These are phyloP conservation scores for Arachnomyces sp. DNA, from an alignment of 2,329 filamentous ascomycete species.

Conservation along the genomic window DNA sequence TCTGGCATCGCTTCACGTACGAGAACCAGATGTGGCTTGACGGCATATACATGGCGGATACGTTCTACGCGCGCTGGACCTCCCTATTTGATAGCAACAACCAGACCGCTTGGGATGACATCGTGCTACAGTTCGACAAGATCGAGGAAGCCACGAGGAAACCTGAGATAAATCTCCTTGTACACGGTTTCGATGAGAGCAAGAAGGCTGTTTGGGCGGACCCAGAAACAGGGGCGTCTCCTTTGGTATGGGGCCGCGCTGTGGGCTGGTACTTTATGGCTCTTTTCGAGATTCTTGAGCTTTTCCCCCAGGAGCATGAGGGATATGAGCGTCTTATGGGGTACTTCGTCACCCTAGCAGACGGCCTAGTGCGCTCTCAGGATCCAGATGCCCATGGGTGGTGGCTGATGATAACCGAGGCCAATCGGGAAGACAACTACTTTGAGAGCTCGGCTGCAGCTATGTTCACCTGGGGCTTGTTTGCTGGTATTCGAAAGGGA, in stretches of 20 bases:
- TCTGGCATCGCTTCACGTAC: no score
- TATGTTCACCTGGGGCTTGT: slow-evolving; percentile 49
- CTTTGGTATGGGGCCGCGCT: slow-evolving; percentile 46
- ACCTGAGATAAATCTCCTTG: slow-evolving; percentile 42
- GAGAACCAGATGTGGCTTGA: no score
- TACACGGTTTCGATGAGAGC: slow-evolving; percentile 48
- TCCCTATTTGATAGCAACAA: no score
- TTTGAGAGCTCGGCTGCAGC: slow-evolving; percentile 52
- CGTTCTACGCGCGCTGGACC: no score
- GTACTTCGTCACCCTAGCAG: slow-evolving; percentile 36
- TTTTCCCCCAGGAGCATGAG: slow-evolving; percentile 33
- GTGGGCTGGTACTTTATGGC: slow-evolving; percentile 49
- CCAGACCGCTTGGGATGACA: no score
- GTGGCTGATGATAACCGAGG: slow-evolving; percentile 51
- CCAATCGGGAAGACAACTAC: slow-evolving; percentile 46
- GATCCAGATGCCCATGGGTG: slow-evolving; percentile 43
- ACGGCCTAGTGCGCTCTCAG: slow-evolving; percentile 35
- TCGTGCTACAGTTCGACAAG: no score
- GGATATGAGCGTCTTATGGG: no score
- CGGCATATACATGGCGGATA: no score
- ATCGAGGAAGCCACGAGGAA: no score
- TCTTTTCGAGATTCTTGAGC: slow-evolving; percentile 43
- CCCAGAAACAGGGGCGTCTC: slow-evolving; percentile 41
- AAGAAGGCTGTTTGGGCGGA: slow-evolving; percentile 46
- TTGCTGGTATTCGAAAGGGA: slow-evolving; percentile 39